A percentile compares a stretch with the other conserved stretches of the same genome.
These are phyloP conservation scores for Tetracladium setigerum DNA, from an alignment of 495 filamentous ascomycete species.

Conservation along the genomic window DNA sequence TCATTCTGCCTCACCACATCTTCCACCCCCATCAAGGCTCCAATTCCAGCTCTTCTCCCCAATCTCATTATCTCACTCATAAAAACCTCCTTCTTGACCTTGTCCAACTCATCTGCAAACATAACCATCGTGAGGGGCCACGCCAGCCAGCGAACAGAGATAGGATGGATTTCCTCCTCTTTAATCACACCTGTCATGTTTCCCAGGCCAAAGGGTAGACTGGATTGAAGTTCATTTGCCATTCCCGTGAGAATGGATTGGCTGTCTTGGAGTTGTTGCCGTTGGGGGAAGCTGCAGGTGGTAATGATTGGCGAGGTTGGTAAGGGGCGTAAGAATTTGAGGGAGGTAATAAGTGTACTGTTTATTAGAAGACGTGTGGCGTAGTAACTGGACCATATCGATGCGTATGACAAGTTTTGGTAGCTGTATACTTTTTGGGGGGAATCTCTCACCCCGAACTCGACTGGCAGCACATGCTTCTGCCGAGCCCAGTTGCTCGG, in stretches of 20 bases:
- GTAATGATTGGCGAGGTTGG: too few relatives aligned
- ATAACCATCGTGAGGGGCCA: too few relatives aligned
- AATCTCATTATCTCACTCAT: too few relatives aligned
- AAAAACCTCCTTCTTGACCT: too few relatives aligned
- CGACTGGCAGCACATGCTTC: conserved; percentile 5
- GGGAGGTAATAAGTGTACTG: conserved; percentile 13
- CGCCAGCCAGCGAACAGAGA: too few relatives aligned
- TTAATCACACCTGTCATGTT: background rate
- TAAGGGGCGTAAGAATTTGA: conserved; percentile 1
- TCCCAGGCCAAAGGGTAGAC: conserved; percentile 10
- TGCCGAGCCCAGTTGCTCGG: conserved; percentile 9
- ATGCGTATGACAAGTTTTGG: conserved; percentile 10
- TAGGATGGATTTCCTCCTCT: too few relatives aligned
- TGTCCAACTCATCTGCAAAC: too few relatives aligned
- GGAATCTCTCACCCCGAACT: background rate
- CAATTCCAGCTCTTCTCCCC: too few relatives aligned
- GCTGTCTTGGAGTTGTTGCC: background rate
- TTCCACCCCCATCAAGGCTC: too few relatives aligned
- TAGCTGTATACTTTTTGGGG: conserved; percentile 15
- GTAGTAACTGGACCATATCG: conserved; percentile 18
- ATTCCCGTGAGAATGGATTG: background rate
- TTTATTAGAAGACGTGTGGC: conserved; percentile 19
- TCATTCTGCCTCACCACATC: too few relatives aligned
- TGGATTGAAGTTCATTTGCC: conserved; percentile 8
- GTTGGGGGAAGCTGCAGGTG: background rate